Conservation (phyloP, 108 stramenopile species). For the Skeletonema menzelii region DNA sequence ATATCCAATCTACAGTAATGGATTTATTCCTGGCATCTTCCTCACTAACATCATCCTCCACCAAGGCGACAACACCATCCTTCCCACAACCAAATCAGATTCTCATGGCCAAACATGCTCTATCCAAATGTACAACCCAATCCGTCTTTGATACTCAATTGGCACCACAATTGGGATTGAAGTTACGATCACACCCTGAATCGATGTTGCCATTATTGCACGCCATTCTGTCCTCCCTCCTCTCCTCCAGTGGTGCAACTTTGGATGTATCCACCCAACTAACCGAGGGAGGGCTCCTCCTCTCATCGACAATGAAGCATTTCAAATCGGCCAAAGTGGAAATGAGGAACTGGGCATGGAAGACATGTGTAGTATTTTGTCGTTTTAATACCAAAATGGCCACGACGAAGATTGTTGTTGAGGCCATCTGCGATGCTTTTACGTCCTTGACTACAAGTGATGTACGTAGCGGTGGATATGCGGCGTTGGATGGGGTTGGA, state of each 20-base stretch:
- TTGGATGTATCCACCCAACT: constrained; percentile 12
- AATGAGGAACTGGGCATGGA: constrained; percentile 27
- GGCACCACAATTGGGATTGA: constrained; percentile 30
- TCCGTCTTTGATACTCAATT: constrained; percentile 15
- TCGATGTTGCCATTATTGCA: constrained; percentile 10
- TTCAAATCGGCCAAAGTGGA: constrained; percentile 38
- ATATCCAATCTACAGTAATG: neutral
- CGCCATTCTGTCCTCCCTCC: constrained; percentile 9
- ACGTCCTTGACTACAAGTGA: constrained; percentile 36
- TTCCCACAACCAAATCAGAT: constrained; percentile 20
- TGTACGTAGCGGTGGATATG: constrained; percentile 43
- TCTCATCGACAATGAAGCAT: constrained; percentile 29
- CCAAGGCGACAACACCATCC: neutral
- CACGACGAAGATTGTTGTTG: constrained; percentile 2
- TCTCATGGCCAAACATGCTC: constrained; percentile 1
- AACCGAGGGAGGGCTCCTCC: constrained; percentile 12
- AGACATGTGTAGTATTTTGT: constrained; percentile 18
- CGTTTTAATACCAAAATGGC: neutral
- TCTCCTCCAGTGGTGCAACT: neutral
- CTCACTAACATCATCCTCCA: neutral
- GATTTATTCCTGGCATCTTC: constrained; percentile 1
- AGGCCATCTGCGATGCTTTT: constrained; percentile 27
- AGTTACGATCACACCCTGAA: constrained; percentile 38
- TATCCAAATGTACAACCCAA: neutral
- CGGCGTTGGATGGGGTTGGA: constrained; percentile 40